These are phyloP conservation scores for Leptodontidium sp. DNA, from an alignment of 2,329 filamentous ascomycete species.

Conservation along the genomic window DNA sequence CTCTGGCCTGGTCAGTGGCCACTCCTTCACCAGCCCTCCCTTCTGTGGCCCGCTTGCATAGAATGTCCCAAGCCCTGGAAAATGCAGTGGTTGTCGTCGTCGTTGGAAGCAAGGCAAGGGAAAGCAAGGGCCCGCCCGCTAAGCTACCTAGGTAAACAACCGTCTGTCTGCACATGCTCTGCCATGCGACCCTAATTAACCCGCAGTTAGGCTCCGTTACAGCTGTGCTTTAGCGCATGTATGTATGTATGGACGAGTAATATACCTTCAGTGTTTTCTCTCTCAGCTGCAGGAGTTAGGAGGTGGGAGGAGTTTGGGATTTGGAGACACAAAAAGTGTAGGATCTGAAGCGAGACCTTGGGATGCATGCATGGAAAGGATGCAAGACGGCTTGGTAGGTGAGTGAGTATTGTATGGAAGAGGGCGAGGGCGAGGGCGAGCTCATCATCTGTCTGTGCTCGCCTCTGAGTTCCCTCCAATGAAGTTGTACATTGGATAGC, in stretches of 20 bases:
- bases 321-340: not conserved
- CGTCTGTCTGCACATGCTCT: conserved; percentile 9
- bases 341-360: not conserved
- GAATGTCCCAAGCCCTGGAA: conserved; percentile 18
- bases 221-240: conserved; percentile 3
- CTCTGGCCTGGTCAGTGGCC: conserved; percentile 14
- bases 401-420: not conserved
- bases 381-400: not conserved
- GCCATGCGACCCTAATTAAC: conserved; percentile 21
- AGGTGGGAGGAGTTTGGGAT: conserved; percentile 11
- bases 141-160: not conserved
- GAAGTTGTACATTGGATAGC: conserved; percentile 23
- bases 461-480: conserved; percentile 5
- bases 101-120: not conserved
- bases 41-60: conserved; percentile 10
- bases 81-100: conserved; percentile 22
- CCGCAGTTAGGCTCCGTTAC: conserved; percentile 22
- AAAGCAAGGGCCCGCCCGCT: conserved; percentile 1
- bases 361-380: not conserved
- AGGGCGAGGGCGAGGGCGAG: conserved; percentile 3
- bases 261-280: not conserved
- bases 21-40: conserved; percentile 1
- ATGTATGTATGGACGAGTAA: not conserved
- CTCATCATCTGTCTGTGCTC: not conserved
- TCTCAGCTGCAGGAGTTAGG: conserved; percentile 16